Percentiles rank a stretch among this genome's conserved stretches.
These are phyloP conservation scores for Dispira simplex DNA, from an alignment of 192 early-diverging fungal genomes.

Conservation along the genomic window DNA sequence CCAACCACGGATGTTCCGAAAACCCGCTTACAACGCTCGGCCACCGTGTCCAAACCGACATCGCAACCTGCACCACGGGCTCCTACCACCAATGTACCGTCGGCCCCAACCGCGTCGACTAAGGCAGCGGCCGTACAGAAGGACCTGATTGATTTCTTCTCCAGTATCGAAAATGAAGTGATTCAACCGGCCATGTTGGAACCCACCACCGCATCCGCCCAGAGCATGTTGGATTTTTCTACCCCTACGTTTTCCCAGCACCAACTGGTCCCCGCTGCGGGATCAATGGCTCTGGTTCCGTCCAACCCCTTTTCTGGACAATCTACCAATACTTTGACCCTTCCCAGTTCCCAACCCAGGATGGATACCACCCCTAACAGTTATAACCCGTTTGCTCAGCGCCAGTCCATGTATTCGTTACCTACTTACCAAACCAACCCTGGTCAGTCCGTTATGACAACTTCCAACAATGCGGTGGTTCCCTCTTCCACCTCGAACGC, in stretches of 20 bases:
- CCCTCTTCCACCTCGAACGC: no score
- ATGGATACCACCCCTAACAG: neutral
- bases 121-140: constrained; percentile 12
- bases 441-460: no score
- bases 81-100: neutral
- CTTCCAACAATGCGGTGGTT: no score
- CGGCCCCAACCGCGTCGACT: neutral
- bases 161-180: constrained; percentile 28
- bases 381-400: constrained; percentile 27
- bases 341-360: neutral
- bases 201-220: neutral
- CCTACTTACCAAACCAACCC: no score
- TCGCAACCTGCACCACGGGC: neutral
- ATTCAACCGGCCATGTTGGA: neutral
- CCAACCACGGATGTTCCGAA: neutral
- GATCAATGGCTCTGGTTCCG: constrained; percentile 13
- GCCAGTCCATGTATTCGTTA: constrained; percentile 24
- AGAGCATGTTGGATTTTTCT: neutral
- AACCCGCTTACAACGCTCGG: neutral
- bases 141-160: constrained; percentile 36
- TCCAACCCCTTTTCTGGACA: constrained; percentile 17
- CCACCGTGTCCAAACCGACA: neutral
- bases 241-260: neutral
- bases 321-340: neutral
- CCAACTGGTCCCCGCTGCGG: neutral